Base-by-base conservation (phyloP, 2,329 filamentous ascomycete genomes). In the Aspergillus udagawae region DNA sequence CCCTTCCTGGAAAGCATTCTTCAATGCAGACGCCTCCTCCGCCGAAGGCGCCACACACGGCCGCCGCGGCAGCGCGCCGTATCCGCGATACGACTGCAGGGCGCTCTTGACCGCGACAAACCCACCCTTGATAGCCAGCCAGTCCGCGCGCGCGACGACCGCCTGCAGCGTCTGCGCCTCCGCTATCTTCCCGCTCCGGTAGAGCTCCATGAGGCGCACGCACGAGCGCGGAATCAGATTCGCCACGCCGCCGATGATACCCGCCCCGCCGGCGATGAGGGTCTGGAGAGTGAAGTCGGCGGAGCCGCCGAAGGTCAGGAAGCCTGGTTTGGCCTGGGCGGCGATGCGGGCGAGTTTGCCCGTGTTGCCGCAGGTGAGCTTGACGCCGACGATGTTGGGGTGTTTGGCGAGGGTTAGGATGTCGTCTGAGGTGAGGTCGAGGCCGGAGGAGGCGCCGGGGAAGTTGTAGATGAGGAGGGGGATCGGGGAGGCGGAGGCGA, bases 271-370 rank as follows among this genome's bases (percentile, higher is more conserved):
- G 50, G 85, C 89, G 59, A 88, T 82, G 4, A 92, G 82, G 1
- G 90, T 93, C 77, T 93, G 91, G 28, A 90, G 81, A 0, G 90
- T 92, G 74, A 95, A 95, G 75, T 95, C 91, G 69, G 89, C 91
- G 73, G 94, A 90, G 63, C 91, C 91, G 49, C 91, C 91, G 69
- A 94, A 92, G 21, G 90, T 91, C 83, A 94, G 89, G 79, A 92
- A 95, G 7, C 75, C 77, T 17, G 66, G 53, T 52, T 73, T 70
- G 25, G 82, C 74, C 25, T 74, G 72, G 1, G 81, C 78, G 0
- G 80, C 78, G 3, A 91, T 79, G 8, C 88, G 79, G 3, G 85
- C 84, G 51, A 91, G 81, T 73, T 91, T 91, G 57, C 86, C 88
- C 32, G 89, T 88, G 63, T 84, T 86, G n/a, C 87, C 88, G 67